These are phyloP conservation scores for Epichloe sibirici DNA, from an alignment of 2,329 filamentous ascomycete species.

Conservation along the genomic window DNA sequence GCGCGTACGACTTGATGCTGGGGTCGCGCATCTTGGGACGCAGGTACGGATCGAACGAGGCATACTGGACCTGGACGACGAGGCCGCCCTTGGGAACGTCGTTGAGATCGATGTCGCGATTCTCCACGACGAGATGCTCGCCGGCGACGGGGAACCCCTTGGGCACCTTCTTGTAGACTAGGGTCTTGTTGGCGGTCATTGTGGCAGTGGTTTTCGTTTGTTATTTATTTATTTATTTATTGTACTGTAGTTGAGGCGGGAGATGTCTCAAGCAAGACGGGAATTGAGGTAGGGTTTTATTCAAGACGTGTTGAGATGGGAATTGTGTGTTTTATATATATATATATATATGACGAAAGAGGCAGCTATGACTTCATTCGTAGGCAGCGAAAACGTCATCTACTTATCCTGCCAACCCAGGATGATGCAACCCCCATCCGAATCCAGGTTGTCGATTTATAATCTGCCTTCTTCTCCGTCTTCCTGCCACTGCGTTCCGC, in stretches of 20 bases:
- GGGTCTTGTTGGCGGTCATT: conserved; percentile 51
- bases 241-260: too few species aligned
- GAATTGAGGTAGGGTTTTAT: not conserved
- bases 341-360: not conserved
- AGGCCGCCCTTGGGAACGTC: conserved; percentile 50
- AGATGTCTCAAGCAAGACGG: not conserved
- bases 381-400: not conserved
- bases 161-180: conserved; percentile 63
- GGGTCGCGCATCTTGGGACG: conserved; percentile 65
- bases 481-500: too few species aligned
- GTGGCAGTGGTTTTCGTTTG: not conserved
- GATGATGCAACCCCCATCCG: not conserved
- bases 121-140: conserved; percentile 57
- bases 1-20: conserved; percentile 45
- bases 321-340: not conserved
- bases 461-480: not conserved
- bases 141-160: conserved; percentile 55
- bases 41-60: conserved; percentile 76
- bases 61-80: conserved; percentile 57
- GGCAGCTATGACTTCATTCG: not conserved
- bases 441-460: not conserved
- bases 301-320: not conserved
- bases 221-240: too few species aligned
- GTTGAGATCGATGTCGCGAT: conserved; percentile 53
- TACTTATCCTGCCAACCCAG: not conserved